Percentiles rank a stretch among this genome's conserved stretches.
These are phyloP conservation scores for Lachancea meyersii DNA, from an alignment of 805 yeast species.

Conservation along the genomic window DNA sequence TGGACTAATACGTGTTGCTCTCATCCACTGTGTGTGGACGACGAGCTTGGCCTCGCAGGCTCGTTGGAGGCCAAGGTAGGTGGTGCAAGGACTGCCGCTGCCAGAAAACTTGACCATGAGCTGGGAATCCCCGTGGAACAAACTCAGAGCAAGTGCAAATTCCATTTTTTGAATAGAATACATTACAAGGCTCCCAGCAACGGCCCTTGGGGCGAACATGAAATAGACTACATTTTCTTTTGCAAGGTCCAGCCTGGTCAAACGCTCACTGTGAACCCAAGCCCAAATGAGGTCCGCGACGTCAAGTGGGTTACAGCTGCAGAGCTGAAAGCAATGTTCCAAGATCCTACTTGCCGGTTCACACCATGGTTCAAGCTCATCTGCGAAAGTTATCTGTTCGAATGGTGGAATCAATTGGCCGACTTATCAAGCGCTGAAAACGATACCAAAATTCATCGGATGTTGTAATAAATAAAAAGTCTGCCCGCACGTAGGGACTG, in stretches of 20 bases:
- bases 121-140: conserved; percentile 64
- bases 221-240: conserved; percentile 88
- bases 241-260: conserved; percentile 48
- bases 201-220: conserved; percentile 95
- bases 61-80: conserved; percentile 52
- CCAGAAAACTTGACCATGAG: conserved; percentile 88
- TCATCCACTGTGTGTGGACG: conserved; percentile 81
- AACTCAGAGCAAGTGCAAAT: conserved; percentile 56
- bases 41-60: conserved; percentile 61
- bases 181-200: conserved; percentile 86
- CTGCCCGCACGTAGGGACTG: neutral
- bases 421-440: conserved; percentile 45
- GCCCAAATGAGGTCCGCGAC: conserved; percentile 83
- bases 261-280: conserved; percentile 45
- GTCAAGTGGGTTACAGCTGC: conserved; percentile 61
- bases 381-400: conserved; percentile 81
- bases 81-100: conserved; percentile 86
- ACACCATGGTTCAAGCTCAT: conserved; percentile 98
- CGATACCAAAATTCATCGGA: conserved; percentile 34
- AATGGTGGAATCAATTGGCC: conserved; percentile 87
- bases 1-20: conserved; percentile 99
- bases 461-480: conserved; percentile 18
- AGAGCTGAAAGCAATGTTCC: conserved; percentile 71
- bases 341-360: conserved; percentile 58
- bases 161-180: conserved; percentile 84